Base-by-base conservation (phyloP, 2,329 filamentous ascomycete genomes). In the Alternaria ethzedia region DNA sequence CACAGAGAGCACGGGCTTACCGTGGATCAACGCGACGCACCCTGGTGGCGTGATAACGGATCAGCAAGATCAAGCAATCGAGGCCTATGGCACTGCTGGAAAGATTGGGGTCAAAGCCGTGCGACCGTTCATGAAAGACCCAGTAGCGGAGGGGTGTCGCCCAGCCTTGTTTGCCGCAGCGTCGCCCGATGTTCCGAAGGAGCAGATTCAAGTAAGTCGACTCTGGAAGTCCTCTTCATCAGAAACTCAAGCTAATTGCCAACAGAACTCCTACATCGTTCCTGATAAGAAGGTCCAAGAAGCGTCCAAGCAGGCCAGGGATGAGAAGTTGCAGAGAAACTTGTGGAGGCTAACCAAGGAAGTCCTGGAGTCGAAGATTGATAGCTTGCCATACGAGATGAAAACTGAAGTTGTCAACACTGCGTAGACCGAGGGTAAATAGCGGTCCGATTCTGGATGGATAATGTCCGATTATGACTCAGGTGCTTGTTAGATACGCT, bases 11-110 rank as follows among this genome's bases (percentile, higher is more conserved):
- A 73, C 75, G 5, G 78, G 79, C 10, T 64, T 83, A 61, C 81
- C 84, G 3, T 85, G 79, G 77, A 81, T 85, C 70, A 85, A 85
- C 56, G 83, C 83, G 0, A 83, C 81, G 7, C 84, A 86, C 59
- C 84, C 85, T 0, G 85, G 85, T 1, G 85, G 72, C 10, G 82
- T 86, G 13, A 67, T 66, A 6, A 86, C 84, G 0, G 82, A 84
- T 64, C 83, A 85, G 70, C 83, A 78, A 57, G 70, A 81, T 6
- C 85, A 87, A 63, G 82, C 84, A 0, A 79, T 82, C 13, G 83
- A 86, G 32, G 82, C 83, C 1, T 86, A 87, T 61, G 84, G 84
- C 1, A 79, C 76, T 0, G 63, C 84, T 1, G 83, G 83, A 15
- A 83, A 82, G 59, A 69, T 85, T 32, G 83, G 82, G 2, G 82